These are phyloP conservation scores for Grigorovia yakushimaensis DNA, from an alignment of 805 yeast genomes.

Conservation along the genomic window DNA sequence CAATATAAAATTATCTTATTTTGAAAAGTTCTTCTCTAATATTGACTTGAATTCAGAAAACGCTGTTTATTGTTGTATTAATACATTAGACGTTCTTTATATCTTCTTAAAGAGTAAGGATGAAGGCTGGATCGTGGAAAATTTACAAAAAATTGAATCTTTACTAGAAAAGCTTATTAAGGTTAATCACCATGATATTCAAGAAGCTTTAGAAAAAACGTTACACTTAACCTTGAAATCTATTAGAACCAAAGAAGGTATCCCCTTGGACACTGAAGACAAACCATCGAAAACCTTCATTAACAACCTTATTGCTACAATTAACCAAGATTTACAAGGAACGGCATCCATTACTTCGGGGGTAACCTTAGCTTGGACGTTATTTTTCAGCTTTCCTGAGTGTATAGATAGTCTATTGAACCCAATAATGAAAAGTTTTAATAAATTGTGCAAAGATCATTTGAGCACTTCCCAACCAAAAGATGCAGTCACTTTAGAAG, in stretches of 20 bases:
- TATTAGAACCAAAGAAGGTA: conserved; percentile 44
- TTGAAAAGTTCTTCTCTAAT: conserved; percentile 76
- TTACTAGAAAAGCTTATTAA: conserved; percentile 72
- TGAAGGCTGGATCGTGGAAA: conserved; percentile 67
- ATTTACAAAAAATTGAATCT: conserved; percentile 57
- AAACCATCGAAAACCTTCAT: conserved; percentile 44
- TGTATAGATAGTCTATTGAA: conserved; percentile 69
- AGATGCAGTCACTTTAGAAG: conserved; percentile 42
- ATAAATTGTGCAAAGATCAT: conserved; percentile 83
- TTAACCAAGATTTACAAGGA: conserved; percentile 66
- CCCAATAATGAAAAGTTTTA: conserved; percentile 73
- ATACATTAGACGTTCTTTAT: conserved; percentile 82
- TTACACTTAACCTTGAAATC: conserved; percentile 61
- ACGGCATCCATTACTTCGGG: conserved; percentile 81
- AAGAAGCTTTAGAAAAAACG: conserved; percentile 72
- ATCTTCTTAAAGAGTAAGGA: conserved; percentile 74
- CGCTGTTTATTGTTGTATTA: conserved; percentile 69
- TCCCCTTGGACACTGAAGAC: conserved; percentile 42
- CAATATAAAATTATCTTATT: conserved; percentile 73
- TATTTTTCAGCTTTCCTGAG: conserved; percentile 64
- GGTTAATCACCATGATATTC: conserved; percentile 78
- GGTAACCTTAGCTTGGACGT: conserved; percentile 71
- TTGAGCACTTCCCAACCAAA: conserved; percentile 42
- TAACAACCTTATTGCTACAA: conserved; percentile 49
- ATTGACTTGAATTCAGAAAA: conserved; percentile 64